Conservation (phyloP, 2,329 filamentous ascomycete genomes). For the Mariannaea elegans region DNA sequence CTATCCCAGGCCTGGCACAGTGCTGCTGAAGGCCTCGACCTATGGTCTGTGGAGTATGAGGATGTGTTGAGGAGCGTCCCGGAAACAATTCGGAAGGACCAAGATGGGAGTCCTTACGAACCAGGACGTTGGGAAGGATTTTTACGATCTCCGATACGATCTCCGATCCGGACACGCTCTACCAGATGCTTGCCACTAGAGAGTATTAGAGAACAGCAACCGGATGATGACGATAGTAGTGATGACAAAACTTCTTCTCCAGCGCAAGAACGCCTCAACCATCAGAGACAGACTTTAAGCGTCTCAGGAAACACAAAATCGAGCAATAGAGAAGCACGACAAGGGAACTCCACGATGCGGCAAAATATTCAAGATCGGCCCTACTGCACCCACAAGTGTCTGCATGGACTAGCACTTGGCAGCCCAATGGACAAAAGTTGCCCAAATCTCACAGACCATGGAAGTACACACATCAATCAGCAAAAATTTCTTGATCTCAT, state of each 20-base stretch:
- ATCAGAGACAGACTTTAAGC: too few relatives aligned
- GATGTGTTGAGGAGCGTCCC: conserved; percentile 41
- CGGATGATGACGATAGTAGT: too few relatives aligned
- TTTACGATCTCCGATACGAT: conserved; percentile 42
- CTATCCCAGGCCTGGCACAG: conserved; percentile 45
- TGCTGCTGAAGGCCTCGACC: conserved; percentile 38
- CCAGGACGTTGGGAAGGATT: conserved; percentile 43
- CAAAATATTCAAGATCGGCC: conserved; percentile 30
- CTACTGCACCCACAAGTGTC: conserved; percentile 42
- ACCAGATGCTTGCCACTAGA: too few relatives aligned
- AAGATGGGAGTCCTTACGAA: conserved; percentile 36
- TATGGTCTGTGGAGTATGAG: conserved; percentile 47
- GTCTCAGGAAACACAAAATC: conserved; percentile 34
- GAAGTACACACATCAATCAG: conserved; percentile 33
- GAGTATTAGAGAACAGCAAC: too few relatives aligned
- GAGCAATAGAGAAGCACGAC: background rate
- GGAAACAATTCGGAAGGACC: conserved; percentile 28
- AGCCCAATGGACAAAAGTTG: conserved; percentile 39
- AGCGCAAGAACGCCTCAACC: too few relatives aligned
- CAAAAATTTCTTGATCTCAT: conserved; percentile 40
- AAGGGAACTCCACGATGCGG: background rate
- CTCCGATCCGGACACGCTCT: too few relatives aligned
- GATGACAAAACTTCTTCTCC: too few relatives aligned
- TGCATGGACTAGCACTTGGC: conserved; percentile 36
- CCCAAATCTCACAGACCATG: conserved; percentile 36